These are phyloP conservation scores for Vitis vinifera DNA, from an alignment of 164 flowering plant genomes.

Conservation along the genomic window DNA sequence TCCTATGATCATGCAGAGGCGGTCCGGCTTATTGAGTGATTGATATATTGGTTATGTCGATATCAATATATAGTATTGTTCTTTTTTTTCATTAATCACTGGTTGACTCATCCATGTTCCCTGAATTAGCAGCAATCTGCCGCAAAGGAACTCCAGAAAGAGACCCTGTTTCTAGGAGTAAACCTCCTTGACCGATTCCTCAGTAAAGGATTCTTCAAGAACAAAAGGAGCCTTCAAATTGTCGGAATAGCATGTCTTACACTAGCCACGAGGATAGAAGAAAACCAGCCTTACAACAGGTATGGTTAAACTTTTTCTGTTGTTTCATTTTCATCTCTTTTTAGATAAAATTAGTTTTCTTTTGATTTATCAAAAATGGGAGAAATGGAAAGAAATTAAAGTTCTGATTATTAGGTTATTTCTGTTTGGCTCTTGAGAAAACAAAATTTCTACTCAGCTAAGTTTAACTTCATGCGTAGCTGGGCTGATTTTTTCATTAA, in stretches of 20 bases:
- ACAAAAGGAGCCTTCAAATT: constrained; percentile 55
- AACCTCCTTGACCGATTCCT: constrained; percentile 77
- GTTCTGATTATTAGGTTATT: too few species aligned
- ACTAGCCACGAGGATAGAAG: constrained; percentile 88
- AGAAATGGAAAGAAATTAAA: too few species aligned
- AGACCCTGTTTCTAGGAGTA: constrained; percentile 79
- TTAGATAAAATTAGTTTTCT: neutral
- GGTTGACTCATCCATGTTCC: neutral
- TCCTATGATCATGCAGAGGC: too few species aligned
- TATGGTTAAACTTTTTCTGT: constrained; percentile 11
- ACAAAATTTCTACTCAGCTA: too few species aligned
- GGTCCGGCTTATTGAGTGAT: neutral
- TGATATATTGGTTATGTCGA: neutral
- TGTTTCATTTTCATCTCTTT: neutral
- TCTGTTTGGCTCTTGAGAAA: too few species aligned
- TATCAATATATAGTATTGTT: neutral
- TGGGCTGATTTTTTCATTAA: too few species aligned
- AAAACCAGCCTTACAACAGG: constrained; percentile 90
- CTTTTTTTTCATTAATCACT: neutral
- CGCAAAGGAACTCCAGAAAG: constrained; percentile 53
- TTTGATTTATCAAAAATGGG: too few species aligned
- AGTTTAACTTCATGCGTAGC: too few species aligned
- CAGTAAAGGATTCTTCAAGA: constrained; percentile 71
- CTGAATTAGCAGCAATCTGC: constrained; percentile 52
- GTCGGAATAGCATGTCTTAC: constrained; percentile 88